Base-by-base conservation (phyloP, 805 yeast genomes). In the Wickerhamomyces strasburgensis region DNA sequence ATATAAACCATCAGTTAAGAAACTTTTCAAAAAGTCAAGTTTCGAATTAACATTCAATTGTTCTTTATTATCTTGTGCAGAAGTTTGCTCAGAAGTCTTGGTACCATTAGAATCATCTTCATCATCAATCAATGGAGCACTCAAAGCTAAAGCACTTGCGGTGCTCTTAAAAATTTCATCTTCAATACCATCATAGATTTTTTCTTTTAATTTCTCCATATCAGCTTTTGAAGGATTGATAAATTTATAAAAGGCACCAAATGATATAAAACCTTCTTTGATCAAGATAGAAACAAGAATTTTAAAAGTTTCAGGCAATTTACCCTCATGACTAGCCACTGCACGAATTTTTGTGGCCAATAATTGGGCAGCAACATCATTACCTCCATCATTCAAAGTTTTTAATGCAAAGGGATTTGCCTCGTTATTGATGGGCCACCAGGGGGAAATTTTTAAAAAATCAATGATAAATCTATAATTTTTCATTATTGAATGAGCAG, bases 111-210 rank as follows among this genome's bases (percentile, higher is more conserved):
- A 65, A 6, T 68, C 76, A 17, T 75, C 83, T 14, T 75, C 84
- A 25, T 82, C 90, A 27, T 75, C 78, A 4, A 70, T 67, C 27
- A 89, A 64, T 0, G 96, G 95, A 8, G 93, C 93, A 5, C 96
- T 96, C 48, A 88, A 56, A 0, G 97, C 93, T 33, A 89, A 62
- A 0, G 95, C 95, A 43, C 82, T 84, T 0, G 85, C 81, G 17
- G 75, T 70, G 0, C 89, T 81, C 43, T 67, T 65, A 48, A 69
- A 66, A 0, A 84, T 74, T 40, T 76, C 72, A 10, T 75, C 75
- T 13, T 78, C 78, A 38, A 73, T 53, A 8, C 68, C 64, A 21
- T 62, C 60, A 26, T 72, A 68, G 52, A 75, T 72, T 4, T 55
- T 52, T 1, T 59, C 60, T 27, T 76, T 70, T 19, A 77, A 61